Evolutionary conservation across 805 yeast genomes (phyloP).

Genomic region (Ogataea populi-albae): DNA sequence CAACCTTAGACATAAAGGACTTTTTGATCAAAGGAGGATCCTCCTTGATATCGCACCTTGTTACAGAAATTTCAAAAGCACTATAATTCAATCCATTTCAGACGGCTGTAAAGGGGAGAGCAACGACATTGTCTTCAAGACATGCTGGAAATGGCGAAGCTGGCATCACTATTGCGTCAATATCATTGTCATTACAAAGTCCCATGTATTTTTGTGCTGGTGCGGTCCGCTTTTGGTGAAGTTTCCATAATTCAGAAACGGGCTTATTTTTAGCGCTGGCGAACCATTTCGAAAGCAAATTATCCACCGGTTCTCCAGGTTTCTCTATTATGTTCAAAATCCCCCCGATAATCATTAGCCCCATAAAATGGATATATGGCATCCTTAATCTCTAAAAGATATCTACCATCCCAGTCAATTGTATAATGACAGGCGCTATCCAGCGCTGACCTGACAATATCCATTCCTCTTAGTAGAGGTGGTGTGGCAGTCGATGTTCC

Average conservation of each 20-base stretch:
- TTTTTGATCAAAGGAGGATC: slow-evolving; percentile 29
- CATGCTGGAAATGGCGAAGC: slow-evolving; percentile 45
- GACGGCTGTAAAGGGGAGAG: slow-evolving; percentile 41
- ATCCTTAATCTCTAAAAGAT: slow-evolving; percentile 43
- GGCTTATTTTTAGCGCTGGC: slow-evolving; percentile 34
- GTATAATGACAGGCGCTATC: slow-evolving; percentile 48
- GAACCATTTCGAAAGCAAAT: slow-evolving; percentile 27
- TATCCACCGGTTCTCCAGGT: slow-evolving; percentile 43
- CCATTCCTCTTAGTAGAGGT: slow-evolving; percentile 46
- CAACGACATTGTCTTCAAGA: slow-evolving; percentile 36
- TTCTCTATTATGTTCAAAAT: slow-evolving; percentile 35
- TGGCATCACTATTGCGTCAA: slow-evolving; percentile 50
- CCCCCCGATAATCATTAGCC: slow-evolving; percentile 39
- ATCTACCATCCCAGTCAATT: slow-evolving; percentile 46
- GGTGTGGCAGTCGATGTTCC: slow-evolving; percentile 47
- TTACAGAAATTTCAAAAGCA: slow-evolving; percentile 52
- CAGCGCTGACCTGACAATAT: slow-evolving; percentile 30
- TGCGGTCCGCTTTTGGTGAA: slow-evolving; percentile 39
- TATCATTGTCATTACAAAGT: slow-evolving; percentile 41
- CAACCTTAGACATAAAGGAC: slow-evolving; percentile 38
- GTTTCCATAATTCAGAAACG: slow-evolving; percentile 37
- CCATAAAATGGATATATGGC: slow-evolving; percentile 37
- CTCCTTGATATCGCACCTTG: slow-evolving; percentile 45
- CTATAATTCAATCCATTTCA: slow-evolving; percentile 46
- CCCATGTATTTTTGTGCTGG: slow-evolving; percentile 26